phyloP scores from a whole-genome alignment of 2,329 filamentous ascomycete genomes.

The Aspergillus alliaceus region DNA sequence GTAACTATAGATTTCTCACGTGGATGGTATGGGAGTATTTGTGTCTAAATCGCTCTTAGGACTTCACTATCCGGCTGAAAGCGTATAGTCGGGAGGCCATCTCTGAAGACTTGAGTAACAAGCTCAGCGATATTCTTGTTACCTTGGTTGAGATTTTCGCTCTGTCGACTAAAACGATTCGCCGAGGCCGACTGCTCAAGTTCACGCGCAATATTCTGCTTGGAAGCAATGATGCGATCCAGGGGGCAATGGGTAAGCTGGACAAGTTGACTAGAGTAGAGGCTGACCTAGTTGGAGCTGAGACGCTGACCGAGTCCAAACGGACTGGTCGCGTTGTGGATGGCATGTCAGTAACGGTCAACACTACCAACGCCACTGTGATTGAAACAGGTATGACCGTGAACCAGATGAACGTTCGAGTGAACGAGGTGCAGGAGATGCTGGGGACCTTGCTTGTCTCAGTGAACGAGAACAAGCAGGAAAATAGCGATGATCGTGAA shows the following conservation, averaged over 20 bases:
- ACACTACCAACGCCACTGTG: constrained; percentile 1
- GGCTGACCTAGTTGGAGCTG: constrained; percentile 44
- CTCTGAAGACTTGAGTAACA: constrained; percentile 25
- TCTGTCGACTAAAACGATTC: constrained; percentile 44
- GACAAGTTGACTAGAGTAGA: constrained; percentile 45
- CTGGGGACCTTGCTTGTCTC: constrained; percentile 1
- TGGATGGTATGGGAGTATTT: not conserved
- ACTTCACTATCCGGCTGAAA: constrained; percentile 12
- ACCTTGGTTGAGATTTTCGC: constrained; percentile 50
- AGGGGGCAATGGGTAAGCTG: constrained; percentile 42
- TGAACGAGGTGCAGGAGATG: constrained; percentile 10
- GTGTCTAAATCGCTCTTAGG: not conserved
- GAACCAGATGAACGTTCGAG: constrained; percentile 7
- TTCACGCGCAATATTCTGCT: constrained; percentile 45
- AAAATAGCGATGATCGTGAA: not conserved
- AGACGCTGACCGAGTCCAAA: constrained; percentile 13
- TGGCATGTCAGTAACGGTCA: not conserved
- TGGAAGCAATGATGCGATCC: constrained; percentile 42
- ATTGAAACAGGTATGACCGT: constrained; percentile 7
- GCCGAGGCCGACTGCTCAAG: constrained; percentile 41
- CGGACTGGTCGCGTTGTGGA: constrained; percentile 7
- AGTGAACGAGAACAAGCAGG: constrained; percentile 2
- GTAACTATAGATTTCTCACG: not conserved
- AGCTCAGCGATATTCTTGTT: constrained; percentile 45
- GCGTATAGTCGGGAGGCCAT: constrained; percentile 7